Conservation (phyloP, 2,329 filamentous ascomycete species). For the Calonectria crousiana region DNA sequence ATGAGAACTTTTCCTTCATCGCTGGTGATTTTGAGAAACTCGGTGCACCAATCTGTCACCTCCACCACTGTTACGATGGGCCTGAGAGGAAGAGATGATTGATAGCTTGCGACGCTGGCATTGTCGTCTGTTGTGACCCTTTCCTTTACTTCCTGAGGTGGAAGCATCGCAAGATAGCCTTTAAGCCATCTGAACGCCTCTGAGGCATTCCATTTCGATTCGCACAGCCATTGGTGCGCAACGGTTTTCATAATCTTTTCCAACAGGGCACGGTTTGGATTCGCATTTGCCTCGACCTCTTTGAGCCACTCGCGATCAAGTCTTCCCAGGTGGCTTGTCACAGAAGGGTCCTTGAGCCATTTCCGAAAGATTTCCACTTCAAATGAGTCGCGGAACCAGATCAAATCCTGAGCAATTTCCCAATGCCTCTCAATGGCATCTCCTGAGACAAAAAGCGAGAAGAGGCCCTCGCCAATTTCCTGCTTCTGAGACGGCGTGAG, state of each 20-base stretch:
- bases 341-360: not conserved
- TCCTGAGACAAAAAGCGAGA: not conserved
- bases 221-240: not conserved
- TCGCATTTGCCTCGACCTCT: not conserved
- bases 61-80: not conserved
- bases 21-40: not conserved
- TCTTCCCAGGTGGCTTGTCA: not conserved
- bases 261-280: not conserved
- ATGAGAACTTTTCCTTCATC: not conserved
- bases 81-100: not conserved
- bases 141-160: not conserved
- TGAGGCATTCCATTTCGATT: not conserved
- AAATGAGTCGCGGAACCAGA: not conserved
- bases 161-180: not conserved
- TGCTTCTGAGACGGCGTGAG: not conserved
- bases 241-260: not conserved
- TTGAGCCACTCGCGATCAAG: constrained; percentile 1
- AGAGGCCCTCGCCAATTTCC: not conserved
- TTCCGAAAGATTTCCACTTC: not conserved
- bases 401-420: not conserved
- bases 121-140: not conserved
- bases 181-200: not conserved
- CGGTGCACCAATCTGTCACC: not conserved
- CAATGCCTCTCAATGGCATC: not conserved
- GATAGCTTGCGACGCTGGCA: not conserved